A percentile compares a stretch with the other conserved stretches of the same genome.
phyloP scores from a whole-genome alignment of 1,284 basidiomycete genomes.

The Moesziomyces sp. region DNA sequence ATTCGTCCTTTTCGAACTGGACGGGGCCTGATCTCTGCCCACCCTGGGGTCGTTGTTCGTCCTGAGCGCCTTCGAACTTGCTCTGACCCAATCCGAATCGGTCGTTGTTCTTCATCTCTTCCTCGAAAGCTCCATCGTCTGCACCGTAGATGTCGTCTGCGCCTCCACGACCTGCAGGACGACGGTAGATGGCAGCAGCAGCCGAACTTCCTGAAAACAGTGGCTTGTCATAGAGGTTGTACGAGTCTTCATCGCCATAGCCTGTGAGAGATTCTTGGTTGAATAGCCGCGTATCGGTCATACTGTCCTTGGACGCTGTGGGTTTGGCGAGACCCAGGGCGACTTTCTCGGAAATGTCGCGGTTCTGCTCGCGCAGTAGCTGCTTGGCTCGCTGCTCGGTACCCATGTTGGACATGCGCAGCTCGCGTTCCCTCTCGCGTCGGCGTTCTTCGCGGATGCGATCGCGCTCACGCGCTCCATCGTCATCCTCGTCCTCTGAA shows the following conservation, averaged over 20 bases:
- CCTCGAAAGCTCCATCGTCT: slow-evolving; percentile 89
- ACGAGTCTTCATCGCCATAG: slow-evolving; percentile 91
- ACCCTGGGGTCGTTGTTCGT: slow-evolving; percentile 72
- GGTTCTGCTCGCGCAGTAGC: slow-evolving; percentile 91
- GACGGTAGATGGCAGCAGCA: slow-evolving; percentile 96
- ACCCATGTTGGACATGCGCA: slow-evolving; percentile 99
- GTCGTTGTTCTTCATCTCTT: slow-evolving; percentile 91
- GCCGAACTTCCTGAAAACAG: slow-evolving; percentile 95
- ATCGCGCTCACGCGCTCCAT: slow-evolving; percentile 85
- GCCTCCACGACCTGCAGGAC: slow-evolving; percentile 75
- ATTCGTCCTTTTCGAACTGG: slow-evolving; percentile 96
- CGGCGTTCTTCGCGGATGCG: slow-evolving; percentile 90
- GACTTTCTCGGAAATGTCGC: slow-evolving; percentile 99
- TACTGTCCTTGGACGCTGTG: slow-evolving; percentile 84
- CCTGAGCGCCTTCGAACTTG: slow-evolving; percentile 85
- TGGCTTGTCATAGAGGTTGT: slow-evolving; percentile 93
- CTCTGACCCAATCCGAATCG: slow-evolving; percentile 85
- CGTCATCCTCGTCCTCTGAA: slow-evolving; percentile 74
- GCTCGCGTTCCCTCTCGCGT: slow-evolving; percentile 91
- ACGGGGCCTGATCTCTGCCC: slow-evolving; percentile 77
- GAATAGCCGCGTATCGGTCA: slow-evolving; percentile 96
- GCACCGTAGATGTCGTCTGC: slow-evolving; percentile 75
- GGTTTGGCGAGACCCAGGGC: slow-evolving; percentile 97
- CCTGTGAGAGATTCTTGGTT: slow-evolving; percentile 86
- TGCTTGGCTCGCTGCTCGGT: slow-evolving; percentile 94